A percentile compares a stretch with the other conserved stretches of the same genome.
Conservation (phyloP, 2,329 filamentous ascomycete genomes). For the Sclerotiophoma versabilis region DNA sequence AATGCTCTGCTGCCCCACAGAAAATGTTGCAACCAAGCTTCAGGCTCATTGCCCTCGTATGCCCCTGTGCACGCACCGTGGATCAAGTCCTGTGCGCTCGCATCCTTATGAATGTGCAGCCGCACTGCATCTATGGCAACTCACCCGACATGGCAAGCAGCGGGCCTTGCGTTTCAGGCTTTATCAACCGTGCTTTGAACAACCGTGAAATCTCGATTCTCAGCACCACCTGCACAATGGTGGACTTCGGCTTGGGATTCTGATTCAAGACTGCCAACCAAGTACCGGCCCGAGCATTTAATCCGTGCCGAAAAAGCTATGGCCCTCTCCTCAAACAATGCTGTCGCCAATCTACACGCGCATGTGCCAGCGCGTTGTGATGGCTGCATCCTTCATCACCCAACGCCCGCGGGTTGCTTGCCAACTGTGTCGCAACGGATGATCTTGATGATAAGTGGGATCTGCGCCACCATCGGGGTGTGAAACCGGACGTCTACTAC, state of each 20-base stretch:
- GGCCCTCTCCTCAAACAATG: constrained; percentile 7
- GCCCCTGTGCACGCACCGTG: constrained; percentile 12
- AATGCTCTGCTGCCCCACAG: constrained; percentile 4
- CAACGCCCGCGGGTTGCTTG: constrained; percentile 2
- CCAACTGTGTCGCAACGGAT: constrained; percentile 29
- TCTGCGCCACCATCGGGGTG: constrained; percentile 38
- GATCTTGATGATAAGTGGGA: constrained; percentile 43
- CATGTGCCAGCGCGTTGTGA: constrained; percentile 6
- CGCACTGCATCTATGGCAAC: neutral
- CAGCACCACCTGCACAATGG: neutral
- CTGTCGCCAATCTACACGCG: constrained; percentile 3
- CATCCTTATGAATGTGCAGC: constrained; percentile 4
- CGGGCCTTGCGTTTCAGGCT: constrained; percentile 8
- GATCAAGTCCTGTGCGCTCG: constrained; percentile 6
- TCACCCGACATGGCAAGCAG: constrained; percentile 5
- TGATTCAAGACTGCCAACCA: neutral
- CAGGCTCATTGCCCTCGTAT: neutral
- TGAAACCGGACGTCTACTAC: constrained; percentile 44
- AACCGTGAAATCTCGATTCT: neutral
- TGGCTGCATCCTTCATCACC: constrained; percentile 10
- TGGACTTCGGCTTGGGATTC: neutral
- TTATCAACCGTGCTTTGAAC: neutral
- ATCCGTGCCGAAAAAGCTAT: neutral
- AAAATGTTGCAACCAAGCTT: neutral
- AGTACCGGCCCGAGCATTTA: neutral